Base-by-base conservation (phyloP, 2,329 filamentous ascomycete genomes). In the Juglanconis sp. region DNA sequence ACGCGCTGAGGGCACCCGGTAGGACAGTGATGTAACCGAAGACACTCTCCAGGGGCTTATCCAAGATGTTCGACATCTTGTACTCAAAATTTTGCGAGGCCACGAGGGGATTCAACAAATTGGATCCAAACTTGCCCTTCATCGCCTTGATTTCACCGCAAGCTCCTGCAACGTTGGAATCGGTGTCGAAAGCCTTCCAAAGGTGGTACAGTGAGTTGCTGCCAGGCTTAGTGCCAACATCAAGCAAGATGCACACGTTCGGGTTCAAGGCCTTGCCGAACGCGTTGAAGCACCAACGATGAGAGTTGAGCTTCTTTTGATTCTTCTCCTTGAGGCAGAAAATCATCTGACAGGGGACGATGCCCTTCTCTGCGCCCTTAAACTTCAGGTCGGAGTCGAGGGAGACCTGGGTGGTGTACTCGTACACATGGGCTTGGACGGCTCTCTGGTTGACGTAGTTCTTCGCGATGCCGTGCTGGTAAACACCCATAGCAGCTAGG, bases 31-130 rank as follows among this genome's bases (percentile, higher is more conserved):
- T 99, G 72, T 98, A 99, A 2, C 95, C 95, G 73, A 99, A 99
- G 0, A 96, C 94, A 0, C 92, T 96, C 73, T 99, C 95, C 2
- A 99, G 80, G 0, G 95, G 95, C 74, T 99, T 99, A 73, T 99
- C 95, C 32, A 99, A 81, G 69, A 99, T 99, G 69, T 99, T 99
- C 46, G 92, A 96, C 92, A 99, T 97, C 76, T 99, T 99, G 81
- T 99, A 99, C 79, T 99, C 95, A 67, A 99, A 99, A 73, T 99
- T 99, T 70, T 99, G 95, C 50, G 92, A 96, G 0, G 95, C 95
- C 15, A 99, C 94, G 5, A 99, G 81, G 0, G 95, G 95, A 69
- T 99, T 99, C 50, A 99, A 79, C 15, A 99, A 81, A 64, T 94
- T 92, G 5, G 87, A 79, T 70, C 92, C 93, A 31, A 84, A 87